Conservation (phyloP, 176 grass and related monocot genomes). For the Avena insularis region DNA sequence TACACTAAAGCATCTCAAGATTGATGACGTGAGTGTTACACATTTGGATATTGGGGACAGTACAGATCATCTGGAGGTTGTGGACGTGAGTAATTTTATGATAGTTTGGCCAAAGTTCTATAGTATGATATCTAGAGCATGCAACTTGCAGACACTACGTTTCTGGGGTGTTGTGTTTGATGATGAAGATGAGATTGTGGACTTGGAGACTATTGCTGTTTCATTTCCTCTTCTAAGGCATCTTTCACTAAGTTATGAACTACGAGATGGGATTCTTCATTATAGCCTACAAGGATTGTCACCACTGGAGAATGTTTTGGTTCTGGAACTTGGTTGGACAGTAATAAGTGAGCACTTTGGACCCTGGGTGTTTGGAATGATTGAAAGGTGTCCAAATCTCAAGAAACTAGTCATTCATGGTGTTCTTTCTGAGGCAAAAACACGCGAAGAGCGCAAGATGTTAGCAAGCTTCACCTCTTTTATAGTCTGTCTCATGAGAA, state of each 20-base stretch:
- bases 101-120: conserved; percentile 96
- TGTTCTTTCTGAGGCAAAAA: conserved; percentile 93
- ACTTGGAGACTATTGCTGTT: conserved; percentile 89
- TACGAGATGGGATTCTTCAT: conserved; percentile 83
- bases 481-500: conserved; percentile 82
- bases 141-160: conserved; percentile 68
- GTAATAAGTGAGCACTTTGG: conserved; percentile 96
- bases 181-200: conserved; percentile 93
- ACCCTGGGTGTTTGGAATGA: conserved; percentile 97
- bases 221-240: conserved; percentile 90
- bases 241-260: conserved; percentile 93
- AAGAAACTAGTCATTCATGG: conserved; percentile 97
- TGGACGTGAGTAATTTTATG: conserved; percentile 91
- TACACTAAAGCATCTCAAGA: conserved; percentile 84
- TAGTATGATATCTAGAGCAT: conserved; percentile 81
- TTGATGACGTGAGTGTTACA: conserved; percentile 95
- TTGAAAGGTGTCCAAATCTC: conserved; percentile 93
- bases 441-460: conserved; percentile 79
- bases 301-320: conserved; percentile 73
- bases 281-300: conserved; percentile 78
- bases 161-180: conserved; percentile 98
- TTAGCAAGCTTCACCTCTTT: conserved; percentile 85
- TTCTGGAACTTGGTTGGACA: conserved; percentile 94
- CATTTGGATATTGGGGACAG: conserved; percentile 93
- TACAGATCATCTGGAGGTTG: conserved; percentile 78